Base-by-base conservation (phyloP, 208 protist genomes). In the Crithidia brevicula region DNA sequence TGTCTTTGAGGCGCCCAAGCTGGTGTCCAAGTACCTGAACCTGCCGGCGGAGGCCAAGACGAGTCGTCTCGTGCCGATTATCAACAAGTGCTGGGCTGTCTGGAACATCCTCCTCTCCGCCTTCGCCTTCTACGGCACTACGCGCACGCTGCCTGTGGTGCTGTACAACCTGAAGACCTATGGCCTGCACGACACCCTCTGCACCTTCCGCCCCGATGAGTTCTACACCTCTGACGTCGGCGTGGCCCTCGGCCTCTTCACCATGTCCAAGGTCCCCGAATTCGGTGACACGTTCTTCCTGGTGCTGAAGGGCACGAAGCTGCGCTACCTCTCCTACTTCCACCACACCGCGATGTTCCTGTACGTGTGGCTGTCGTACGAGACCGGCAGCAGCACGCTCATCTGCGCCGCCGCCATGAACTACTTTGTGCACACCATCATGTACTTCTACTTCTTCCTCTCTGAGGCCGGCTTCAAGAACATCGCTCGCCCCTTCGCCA, bases 381-480 rank as follows among this genome's bases (percentile, higher is more conserved):
- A 74, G 61, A 66, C 57, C 11, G 70, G 79, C 28, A 84, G 83
- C 58, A 80, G 72, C 45, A 77, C 78, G 50, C 77, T 92, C 25
- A 63, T 92, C 47, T 94, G 80, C 69, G 97, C 94, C 51, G 86
- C 89, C 16, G 72, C 86, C 7, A 89, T 98, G 83, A 98, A 98
- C 74, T 94, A 96, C 78, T 82, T 75, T 25, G 94, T 98, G n/a
- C 97, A 98, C 81, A 82, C 91, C 9, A 82, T 98, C 78, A 98
- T 98, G 95, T 98, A 98, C 81, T 85, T 86, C 8, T 98, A 98
- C 81, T 98, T 98, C 72, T 80, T 82, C 40, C 47, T 96, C 22
- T 82, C 79, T 9, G 88, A 83, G 27, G 76, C 78, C 16, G 86
- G 88, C 38, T 69, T 82, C 63, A 77, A 81, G 72, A 74, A 78